These are phyloP conservation scores for Rutstroemia sp. DNA, from an alignment of 2,329 filamentous ascomycete genomes.

Conservation along the genomic window DNA sequence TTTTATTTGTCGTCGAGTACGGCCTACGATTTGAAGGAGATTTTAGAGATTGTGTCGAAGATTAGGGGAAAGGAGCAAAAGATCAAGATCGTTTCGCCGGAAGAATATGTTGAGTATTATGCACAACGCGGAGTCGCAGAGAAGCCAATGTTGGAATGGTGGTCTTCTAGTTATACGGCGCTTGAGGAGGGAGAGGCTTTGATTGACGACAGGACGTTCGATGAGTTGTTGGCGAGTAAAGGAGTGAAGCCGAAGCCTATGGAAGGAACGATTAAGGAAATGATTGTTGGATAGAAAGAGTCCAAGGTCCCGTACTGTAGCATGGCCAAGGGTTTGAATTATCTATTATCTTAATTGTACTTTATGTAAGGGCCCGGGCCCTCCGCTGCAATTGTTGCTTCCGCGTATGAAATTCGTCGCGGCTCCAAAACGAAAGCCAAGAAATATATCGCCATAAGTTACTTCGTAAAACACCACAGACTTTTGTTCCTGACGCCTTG, in stretches of 20 bases:
- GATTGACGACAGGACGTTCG: background rate
- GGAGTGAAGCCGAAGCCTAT: background rate
- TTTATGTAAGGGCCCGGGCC: too few relatives aligned
- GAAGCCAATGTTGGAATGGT: conserved; percentile 1
- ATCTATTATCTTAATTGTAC: background rate
- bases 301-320: background rate
- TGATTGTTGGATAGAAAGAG: background rate
- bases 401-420: too few relatives aligned
- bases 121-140: background rate
- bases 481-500: too few relatives aligned
- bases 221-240: background rate
- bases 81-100: background rate
- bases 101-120: background rate
- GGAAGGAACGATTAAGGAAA: background rate
- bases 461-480: too few relatives aligned
- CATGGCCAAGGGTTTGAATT: background rate
- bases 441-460: too few relatives aligned
- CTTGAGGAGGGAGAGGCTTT: background rate
- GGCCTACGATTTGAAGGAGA: background rate
- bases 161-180: background rate
- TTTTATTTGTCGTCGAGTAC: background rate
- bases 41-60: background rate
- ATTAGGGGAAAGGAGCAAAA: background rate
- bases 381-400: too few relatives aligned
- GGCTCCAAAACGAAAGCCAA: too few relatives aligned